Evolutionary conservation across 768 basidiomycete species (phyloP).

Genomic region (Suillus ampliporus): DNA sequence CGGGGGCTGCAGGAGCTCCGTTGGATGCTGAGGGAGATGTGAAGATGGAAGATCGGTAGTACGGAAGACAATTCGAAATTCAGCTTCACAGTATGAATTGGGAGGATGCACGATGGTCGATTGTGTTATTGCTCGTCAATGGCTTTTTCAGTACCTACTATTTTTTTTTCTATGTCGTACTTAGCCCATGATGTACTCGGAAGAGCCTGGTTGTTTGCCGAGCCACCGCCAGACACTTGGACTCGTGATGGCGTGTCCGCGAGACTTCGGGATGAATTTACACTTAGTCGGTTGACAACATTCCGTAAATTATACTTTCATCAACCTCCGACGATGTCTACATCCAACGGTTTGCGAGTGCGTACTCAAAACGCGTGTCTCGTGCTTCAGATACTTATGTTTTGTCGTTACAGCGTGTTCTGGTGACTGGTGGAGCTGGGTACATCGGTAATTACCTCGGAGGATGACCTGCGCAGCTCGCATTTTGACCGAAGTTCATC

Average conservation of each 20-base stretch:
- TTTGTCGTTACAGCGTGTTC: slow-evolving; percentile 52
- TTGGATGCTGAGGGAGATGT: slow-evolving; percentile 50
- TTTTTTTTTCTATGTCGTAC: slow-evolving; percentile 1
- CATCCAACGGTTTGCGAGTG: slow-evolving; percentile 50
- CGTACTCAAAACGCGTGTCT: slow-evolving; percentile 29
- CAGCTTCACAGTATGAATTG: slow-evolving; percentile 3
- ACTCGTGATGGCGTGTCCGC: background rate
- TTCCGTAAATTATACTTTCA: slow-evolving; percentile 9
- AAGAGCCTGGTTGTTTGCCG: background rate
- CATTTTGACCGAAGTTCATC: slow-evolving; percentile 18
- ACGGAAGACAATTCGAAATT: slow-evolving; percentile 7
- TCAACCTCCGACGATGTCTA: slow-evolving; percentile 31
- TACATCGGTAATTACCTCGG: slow-evolving; percentile 72
- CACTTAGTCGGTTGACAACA: slow-evolving; percentile 8
- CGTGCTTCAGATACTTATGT: slow-evolving; percentile 15
- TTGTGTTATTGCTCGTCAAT: background rate
- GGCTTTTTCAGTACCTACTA: background rate
- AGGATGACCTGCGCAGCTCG: slow-evolving; percentile 13
- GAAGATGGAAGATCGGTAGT: slow-evolving; percentile 52
- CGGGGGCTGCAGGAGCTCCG: slow-evolving; percentile 20
- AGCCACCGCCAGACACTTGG: background rate
- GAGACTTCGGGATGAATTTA: slow-evolving; percentile 7
- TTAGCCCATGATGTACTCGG: background rate
- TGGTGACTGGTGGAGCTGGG: slow-evolving; percentile 84
- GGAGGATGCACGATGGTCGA: background rate